phyloP scores from a whole-genome alignment of 2,329 filamentous ascomycete species.

The Rhexocercosporidium sp. region DNA sequence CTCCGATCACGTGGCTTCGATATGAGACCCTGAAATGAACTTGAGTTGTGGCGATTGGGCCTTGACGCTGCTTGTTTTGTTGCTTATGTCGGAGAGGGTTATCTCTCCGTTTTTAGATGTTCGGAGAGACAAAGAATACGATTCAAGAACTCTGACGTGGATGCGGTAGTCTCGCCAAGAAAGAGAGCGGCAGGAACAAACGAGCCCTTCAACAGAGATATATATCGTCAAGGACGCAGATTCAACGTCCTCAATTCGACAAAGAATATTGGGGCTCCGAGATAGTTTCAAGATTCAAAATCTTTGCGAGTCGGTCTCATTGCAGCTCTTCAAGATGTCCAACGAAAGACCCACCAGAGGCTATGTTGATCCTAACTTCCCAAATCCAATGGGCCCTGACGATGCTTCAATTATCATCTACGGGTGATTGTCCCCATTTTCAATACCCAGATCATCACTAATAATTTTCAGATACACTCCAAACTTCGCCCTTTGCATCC shows the following conservation, averaged over 20 bases:
- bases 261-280: too few relatives aligned
- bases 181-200: neutral
- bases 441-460: neutral
- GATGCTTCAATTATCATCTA: constrained; percentile 26
- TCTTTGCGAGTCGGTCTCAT: neutral
- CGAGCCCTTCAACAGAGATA: neutral
- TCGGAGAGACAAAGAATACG: neutral
- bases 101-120: neutral
- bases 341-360: neutral
- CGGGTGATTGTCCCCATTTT: neutral
- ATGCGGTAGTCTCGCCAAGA: neutral
- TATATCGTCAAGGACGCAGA: neutral
- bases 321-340: neutral
- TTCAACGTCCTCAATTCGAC: neutral
- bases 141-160: neutral
- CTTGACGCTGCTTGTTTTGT: neutral
- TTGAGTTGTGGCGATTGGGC: neutral
- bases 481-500: constrained; percentile 14
- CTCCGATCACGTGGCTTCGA: neutral
- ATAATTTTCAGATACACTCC: constrained; percentile 10
- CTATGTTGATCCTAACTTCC: constrained; percentile 19
- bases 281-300: too few relatives aligned
- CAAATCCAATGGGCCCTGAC: constrained; percentile 10
- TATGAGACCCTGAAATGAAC: neutral
- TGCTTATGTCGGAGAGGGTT: neutral